Evolutionary conservation across 768 basidiomycete genomes (phyloP), one percentile per base, ranked within the genome.

Genomic region (Termitomyces sp.): DNA sequence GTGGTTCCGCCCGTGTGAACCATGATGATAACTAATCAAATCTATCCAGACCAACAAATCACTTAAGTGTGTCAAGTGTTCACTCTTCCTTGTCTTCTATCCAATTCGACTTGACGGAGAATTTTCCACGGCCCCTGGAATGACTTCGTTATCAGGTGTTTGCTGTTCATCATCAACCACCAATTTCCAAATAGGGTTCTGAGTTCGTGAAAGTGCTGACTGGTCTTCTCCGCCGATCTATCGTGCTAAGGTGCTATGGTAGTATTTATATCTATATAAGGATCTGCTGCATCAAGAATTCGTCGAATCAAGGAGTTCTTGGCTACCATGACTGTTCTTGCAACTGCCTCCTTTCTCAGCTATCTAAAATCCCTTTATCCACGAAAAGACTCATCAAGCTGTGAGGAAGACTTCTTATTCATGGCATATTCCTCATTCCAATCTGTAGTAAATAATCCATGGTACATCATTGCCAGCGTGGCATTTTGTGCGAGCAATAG

Each of bases 401-500:
- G 68, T 50, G 59, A 65, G 59, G 44, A 40, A 5, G 20, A 20
- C 33, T 3, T 11, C 16, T 43, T 28, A 24, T 8, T 50, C 16
- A n/a, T 33, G 32, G 14, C 30, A 10, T 35, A 24, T 24, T 18
- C 4, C 52, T 54, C 9, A 52, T 22, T 16, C 22, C 26, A 28
- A 4, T 48, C 56, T 13, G 52, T 56, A 65, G 45, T 54, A 43
- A 51, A 65, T 3, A 83, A 77, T 55, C 79, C 85, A 9, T 88
- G 86, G 86, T 83, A 80, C 57, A 73, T 86, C 44, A 71, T 86
- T 33, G 76, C 82, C 2, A 78, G 79, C 8, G 79, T 84, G 33
- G 74, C 79, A 1, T 85, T 85, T 65, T 77, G 76, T 58, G 80
- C 83, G 7, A 78, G 79, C 65, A 88, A 88, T 62, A 70, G 71